phyloP scores from a whole-genome alignment of 495 filamentous ascomycete genomes.

The Neurospora sp. region DNA sequence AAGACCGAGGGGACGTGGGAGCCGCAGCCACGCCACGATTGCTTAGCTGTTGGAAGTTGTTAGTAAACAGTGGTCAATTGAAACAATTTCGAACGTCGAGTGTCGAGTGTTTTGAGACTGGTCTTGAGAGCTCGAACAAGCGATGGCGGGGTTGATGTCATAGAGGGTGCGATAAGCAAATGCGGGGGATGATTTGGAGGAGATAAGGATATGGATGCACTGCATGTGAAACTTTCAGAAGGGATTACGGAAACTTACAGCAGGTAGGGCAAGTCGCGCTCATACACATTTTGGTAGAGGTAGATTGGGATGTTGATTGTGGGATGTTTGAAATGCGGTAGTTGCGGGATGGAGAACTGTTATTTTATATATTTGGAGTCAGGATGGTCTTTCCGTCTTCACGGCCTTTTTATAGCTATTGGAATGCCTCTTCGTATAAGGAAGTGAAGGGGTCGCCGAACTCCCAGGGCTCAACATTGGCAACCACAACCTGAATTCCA shows the following conservation, averaged over 20 bases:
- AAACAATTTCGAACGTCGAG: not conserved
- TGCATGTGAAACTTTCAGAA: not conserved
- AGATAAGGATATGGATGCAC: not conserved
- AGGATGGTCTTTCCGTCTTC: not conserved
- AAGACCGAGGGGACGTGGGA: slow-evolving; percentile 53
- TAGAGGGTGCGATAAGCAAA: not conserved
- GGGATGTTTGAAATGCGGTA: not conserved
- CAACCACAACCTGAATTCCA: not conserved
- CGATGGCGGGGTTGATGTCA: not conserved
- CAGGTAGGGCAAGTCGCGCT: slow-evolving; percentile 28
- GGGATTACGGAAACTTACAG: slow-evolving; percentile 16
- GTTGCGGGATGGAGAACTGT: not conserved
- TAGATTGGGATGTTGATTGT: not conserved
- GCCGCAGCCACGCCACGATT: slow-evolving; percentile 59
- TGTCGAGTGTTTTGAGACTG: not conserved
- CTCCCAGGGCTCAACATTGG: not conserved
- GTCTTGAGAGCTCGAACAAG: not conserved
- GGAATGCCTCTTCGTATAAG: not conserved
- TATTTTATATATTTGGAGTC: not conserved
- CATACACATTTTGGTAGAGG: slow-evolving; percentile 26
- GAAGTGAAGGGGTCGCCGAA: not conserved
- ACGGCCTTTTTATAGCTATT: not conserved
- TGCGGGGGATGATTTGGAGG: not conserved
- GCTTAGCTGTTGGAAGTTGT: slow-evolving; percentile 39
- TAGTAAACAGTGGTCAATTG: not conserved